Conservation (phyloP, 306 rosid genomes). For the Cotoneaster glaucophyllus region DNA sequence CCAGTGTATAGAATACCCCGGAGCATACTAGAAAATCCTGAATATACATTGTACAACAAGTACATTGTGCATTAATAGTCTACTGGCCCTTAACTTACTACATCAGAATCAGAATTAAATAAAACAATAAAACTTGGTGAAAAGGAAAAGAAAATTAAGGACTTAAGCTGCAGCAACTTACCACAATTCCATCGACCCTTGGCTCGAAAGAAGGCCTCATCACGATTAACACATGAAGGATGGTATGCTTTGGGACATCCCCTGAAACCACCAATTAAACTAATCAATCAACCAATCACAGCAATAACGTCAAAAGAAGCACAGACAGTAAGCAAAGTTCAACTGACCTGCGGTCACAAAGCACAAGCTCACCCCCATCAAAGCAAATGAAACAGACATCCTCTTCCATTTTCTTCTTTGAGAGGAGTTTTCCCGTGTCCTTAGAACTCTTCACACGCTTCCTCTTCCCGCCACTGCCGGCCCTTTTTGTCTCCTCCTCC, state of each 20-base stretch:
- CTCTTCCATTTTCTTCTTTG: slow-evolving; percentile 76
- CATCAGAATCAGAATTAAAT: neutral
- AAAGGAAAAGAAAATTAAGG: neutral
- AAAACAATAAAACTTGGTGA: neutral
- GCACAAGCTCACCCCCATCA: slow-evolving; percentile 97
- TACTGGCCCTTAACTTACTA: too few species aligned
- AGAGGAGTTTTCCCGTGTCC: slow-evolving; percentile 36
- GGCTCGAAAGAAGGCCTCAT: slow-evolving; percentile 86
- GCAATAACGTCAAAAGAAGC: neutral
- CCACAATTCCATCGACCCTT: slow-evolving; percentile 99
- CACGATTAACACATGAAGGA: slow-evolving; percentile 88
- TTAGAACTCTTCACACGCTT: slow-evolving; percentile 69
- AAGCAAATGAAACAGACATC: slow-evolving; percentile 99
- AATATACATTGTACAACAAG: too few species aligned
- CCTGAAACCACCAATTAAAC: slow-evolving; percentile 38
- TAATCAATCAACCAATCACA: slow-evolving; percentile 11
- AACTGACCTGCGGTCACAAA: slow-evolving; percentile 84
- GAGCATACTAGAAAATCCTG: too few species aligned
- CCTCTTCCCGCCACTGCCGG: slow-evolving; percentile 57
- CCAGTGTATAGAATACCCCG: neutral
- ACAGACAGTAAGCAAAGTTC: neutral
- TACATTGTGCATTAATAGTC: too few species aligned
- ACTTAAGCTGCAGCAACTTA: slow-evolving; percentile 25
- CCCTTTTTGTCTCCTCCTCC: slow-evolving; percentile 27
- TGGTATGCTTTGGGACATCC: slow-evolving; percentile 99